Conservation (phyloP, 257 asterid genomes). For the Gentiana straminea region DNA sequence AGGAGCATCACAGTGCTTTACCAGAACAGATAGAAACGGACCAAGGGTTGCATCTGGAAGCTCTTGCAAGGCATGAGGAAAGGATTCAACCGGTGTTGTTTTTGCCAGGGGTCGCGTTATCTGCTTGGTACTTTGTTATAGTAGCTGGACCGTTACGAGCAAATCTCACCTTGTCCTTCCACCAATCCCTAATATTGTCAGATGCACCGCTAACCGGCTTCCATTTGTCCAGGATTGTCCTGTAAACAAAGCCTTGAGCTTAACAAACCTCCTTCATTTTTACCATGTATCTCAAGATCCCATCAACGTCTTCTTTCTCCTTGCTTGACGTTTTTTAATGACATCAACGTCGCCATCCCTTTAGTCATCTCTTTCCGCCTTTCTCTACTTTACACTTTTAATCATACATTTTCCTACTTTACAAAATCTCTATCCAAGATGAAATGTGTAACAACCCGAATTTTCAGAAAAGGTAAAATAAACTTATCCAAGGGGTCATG, state of each 20-base stretch:
- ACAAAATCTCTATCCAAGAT: too few relatives aligned
- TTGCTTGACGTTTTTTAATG: constrained; percentile 23
- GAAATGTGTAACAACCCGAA: too few relatives aligned
- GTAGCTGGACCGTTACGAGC: constrained; percentile 72
- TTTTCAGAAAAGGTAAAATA: too few relatives aligned
- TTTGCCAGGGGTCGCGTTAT: constrained; percentile 24
- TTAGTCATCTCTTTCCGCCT: too few relatives aligned
- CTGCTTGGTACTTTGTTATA: constrained; percentile 50
- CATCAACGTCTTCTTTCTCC: constrained; percentile 72
- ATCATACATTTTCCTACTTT: too few relatives aligned
- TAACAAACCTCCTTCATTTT: constrained; percentile 74
- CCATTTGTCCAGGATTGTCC: constrained; percentile 67
- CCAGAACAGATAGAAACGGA: constrained; percentile 48
- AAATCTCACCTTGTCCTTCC: constrained; percentile 70
- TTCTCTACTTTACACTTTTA: too few relatives aligned
- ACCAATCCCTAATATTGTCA: constrained; percentile 64
- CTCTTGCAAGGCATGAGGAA: constrained; percentile 35
- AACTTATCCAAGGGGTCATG: too few relatives aligned
- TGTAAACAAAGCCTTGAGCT: constrained; percentile 65
- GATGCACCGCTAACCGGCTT: constrained; percentile 73
- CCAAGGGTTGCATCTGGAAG: constrained; percentile 65
- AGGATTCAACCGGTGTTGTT: constrained; percentile 17
- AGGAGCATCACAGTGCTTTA: constrained; percentile 69
- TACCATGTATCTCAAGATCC: constrained; percentile 67
- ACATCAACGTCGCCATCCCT: too few relatives aligned